Percentiles rank a stretch among this genome's conserved stretches.
phyloP scores from a whole-genome alignment of 345 rosid species.

The Eucalyptus decipiens region DNA sequence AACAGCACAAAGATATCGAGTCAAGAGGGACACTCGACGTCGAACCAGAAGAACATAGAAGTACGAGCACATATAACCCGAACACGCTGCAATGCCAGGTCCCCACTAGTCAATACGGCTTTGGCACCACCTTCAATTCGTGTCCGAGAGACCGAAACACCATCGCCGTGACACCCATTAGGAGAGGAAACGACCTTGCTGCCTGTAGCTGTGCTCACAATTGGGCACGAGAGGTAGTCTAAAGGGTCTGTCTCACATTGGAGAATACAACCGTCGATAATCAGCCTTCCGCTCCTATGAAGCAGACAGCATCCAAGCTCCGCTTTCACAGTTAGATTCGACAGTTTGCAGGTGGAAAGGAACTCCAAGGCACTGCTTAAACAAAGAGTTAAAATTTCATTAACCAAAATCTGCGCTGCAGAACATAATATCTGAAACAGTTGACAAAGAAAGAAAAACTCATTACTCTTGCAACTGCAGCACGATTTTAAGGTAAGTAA shows the following conservation, averaged over 20 bases:
- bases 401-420: not conserved
- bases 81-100: constrained; percentile 72
- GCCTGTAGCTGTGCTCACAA: constrained; percentile 61
- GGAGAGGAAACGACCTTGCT: constrained; percentile 12
- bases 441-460: not conserved
- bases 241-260: constrained; percentile 77
- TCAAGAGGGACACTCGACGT: constrained; percentile 38
- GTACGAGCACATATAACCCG: constrained; percentile 72
- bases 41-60: constrained; percentile 81
- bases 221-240: constrained; percentile 85
- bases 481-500: not conserved
- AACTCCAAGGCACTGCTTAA: constrained; percentile 80
- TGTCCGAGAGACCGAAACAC: constrained; percentile 61
- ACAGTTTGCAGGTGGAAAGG: constrained; percentile 70
- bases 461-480: not conserved
- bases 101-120: constrained; percentile 75
- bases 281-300: constrained; percentile 80
- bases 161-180: constrained; percentile 20
- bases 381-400: not conserved
- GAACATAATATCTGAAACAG: not conserved
- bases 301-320: constrained; percentile 97
- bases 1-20: not conserved
- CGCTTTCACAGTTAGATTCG: constrained; percentile 74
- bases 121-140: constrained; percentile 92
- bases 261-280: constrained; percentile 82